Conservation (phyloP, 108 stramenopile species). For the Cyclostephanos invisitatus region DNA sequence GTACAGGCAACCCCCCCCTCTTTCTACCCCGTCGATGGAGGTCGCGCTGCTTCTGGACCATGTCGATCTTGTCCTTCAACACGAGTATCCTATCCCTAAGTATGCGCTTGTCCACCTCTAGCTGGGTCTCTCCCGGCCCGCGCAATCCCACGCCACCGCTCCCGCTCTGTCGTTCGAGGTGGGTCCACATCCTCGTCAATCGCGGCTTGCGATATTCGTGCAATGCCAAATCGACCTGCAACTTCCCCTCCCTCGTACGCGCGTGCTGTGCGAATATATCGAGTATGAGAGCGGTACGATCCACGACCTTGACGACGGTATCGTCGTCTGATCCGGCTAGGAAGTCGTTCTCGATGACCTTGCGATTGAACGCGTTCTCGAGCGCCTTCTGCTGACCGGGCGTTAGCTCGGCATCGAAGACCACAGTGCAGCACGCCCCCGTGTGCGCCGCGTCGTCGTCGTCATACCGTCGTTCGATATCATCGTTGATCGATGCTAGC, state of each 20-base stretch:
- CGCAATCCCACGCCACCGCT: constrained; percentile 91
- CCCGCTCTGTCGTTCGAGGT: constrained; percentile 92
- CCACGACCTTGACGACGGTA: constrained; percentile 83
- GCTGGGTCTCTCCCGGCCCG: constrained; percentile 93
- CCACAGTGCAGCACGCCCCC: constrained; percentile 68
- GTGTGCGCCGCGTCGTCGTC: neutral
- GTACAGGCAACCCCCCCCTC: constrained; percentile 79
- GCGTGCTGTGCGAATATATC: constrained; percentile 98
- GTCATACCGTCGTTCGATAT: constrained; percentile 9
- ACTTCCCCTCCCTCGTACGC: constrained; percentile 90
- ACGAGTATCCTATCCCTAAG: constrained; percentile 88
- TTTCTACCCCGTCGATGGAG: constrained; percentile 76
- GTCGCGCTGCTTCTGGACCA: constrained; percentile 86
- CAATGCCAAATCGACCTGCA: constrained; percentile 93
- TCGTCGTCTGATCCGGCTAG: constrained; percentile 52
- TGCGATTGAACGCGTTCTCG: constrained; percentile 80
- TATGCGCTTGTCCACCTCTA: constrained; percentile 94
- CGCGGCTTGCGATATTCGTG: constrained; percentile 94
- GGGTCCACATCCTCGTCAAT: constrained; percentile 95
- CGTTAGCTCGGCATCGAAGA: constrained; percentile 94
- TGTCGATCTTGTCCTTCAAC: constrained; percentile 90
- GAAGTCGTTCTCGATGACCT: constrained; percentile 80
- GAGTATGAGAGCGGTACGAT: constrained; percentile 95
- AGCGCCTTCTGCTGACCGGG: constrained; percentile 93
- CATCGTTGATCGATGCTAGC: constrained; percentile 48